Evolutionary conservation across 331 rosid genomes (phyloP).

Genomic region (Rosa hybrid): DNA sequence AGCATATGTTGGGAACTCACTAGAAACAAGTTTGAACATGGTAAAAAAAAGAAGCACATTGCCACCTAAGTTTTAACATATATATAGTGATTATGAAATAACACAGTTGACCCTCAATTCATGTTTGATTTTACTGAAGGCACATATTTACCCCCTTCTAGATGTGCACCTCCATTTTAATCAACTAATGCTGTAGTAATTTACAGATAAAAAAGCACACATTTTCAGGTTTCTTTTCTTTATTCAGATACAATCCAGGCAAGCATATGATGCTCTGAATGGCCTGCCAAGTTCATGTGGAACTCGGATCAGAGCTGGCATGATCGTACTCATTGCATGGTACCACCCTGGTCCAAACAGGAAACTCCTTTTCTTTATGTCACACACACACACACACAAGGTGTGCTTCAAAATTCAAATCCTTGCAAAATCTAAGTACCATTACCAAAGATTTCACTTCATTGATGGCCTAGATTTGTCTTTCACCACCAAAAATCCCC

Average conservation of each 20-base stretch:
- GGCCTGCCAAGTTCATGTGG: conserved; percentile 18
- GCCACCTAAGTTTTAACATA: neutral
- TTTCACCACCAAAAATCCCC: neutral
- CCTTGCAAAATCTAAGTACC: conserved; percentile 37
- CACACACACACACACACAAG: conserved; percentile 1
- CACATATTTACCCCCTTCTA: neutral
- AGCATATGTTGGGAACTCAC: neutral
- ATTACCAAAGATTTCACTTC: neutral
- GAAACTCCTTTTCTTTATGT: conserved; percentile 11
- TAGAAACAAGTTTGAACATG: neutral
- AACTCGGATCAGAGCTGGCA: neutral
- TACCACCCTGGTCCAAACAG: conserved; percentile 8
- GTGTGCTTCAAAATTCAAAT: neutral
- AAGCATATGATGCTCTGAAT: neutral
- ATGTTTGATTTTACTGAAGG: neutral
- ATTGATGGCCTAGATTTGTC: neutral
- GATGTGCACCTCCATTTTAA: neutral
- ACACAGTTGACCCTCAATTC: neutral
- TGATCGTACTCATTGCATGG: conserved; percentile 6
- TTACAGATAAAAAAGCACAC: neutral
- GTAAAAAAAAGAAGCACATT: neutral
- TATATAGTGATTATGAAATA: neutral
- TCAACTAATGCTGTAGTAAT: neutral
- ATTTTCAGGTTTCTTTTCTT: neutral
- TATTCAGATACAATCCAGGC: neutral